Base-by-base conservation (phyloP, 768 basidiomycete species). In the Dictyophora rubrovolvata region DNA sequence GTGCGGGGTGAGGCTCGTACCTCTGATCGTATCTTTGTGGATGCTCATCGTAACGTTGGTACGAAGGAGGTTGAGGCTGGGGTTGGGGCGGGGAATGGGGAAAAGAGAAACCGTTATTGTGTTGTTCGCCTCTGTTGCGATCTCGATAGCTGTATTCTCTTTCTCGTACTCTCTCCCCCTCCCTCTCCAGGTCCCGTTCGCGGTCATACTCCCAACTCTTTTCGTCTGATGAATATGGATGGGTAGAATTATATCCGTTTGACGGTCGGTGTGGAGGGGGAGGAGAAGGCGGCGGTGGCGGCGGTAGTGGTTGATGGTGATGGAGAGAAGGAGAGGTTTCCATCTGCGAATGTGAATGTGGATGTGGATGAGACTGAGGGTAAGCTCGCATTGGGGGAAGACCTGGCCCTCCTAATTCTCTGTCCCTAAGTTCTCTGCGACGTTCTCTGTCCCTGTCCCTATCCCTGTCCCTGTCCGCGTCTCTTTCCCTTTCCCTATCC, bases 361-460 rank as follows among this genome's bases (percentile, higher is more conserved):
- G 28, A n/a, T n/a, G n/a, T n/a, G n/a, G n/a, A n/a, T n/a, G 14
- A n/a, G 49, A 14, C 7, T 37, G 14, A 42, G 11, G 42, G 16
- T 50, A 46, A 33, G 23, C 4, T 8, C 48, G 56, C 48, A 57
- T 50, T 21, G 46, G 47, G 36, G 56, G 56, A 36, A 56, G 55
- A 35, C 55, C 55, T 17, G 55, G 55, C 5, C 55, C 55, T 18
- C 36, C 55, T 36, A 48, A 20, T 20, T 51, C 21, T 22, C 28
- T 22, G 7, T 28, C 28, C 28, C 28, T 2, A 28, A 28, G 28
- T 28, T 28, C 28, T 7, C 28, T 28, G 7, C 7, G 28, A 3
- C 28, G 28, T 7, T 28, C 28, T 28, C 28, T 28, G 28, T 28
- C 28, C 7, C 28, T 28, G 28, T 28, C 28, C 7, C 4, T 7